Evolutionary conservation across 352 stramenopile species (phyloP).

Genomic region (Peronospora belbahrii): DNA sequence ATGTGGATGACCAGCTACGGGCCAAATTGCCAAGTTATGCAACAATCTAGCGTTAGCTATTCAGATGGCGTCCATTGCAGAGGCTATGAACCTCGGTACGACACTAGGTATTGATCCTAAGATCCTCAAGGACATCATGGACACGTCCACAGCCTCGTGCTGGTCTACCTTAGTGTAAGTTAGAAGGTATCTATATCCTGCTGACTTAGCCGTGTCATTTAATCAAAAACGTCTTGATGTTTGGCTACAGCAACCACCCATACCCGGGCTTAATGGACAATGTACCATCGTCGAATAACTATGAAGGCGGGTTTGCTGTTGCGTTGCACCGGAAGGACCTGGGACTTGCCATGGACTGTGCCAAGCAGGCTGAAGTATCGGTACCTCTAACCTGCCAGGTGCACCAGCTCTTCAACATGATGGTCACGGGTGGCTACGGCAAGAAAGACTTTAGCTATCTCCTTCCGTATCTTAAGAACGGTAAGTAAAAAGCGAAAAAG

Average conservation of each 20-base stretch:
- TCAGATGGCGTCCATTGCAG: constrained; percentile 93
- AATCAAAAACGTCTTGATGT: background rate
- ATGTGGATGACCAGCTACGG: constrained; percentile 38
- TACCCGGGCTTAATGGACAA: constrained; percentile 89
- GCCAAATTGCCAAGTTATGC: constrained; percentile 92
- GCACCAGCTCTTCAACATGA: constrained; percentile 83
- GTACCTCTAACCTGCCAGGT: constrained; percentile 67
- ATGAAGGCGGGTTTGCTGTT: constrained; percentile 88
- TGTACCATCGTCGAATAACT: constrained; percentile 81
- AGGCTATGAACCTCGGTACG: constrained; percentile 95
- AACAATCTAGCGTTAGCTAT: constrained; percentile 98
- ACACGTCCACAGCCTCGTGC: constrained; percentile 94
- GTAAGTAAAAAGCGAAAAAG: constrained; percentile 41
- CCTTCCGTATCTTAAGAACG: constrained; percentile 76
- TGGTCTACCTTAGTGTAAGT: constrained; percentile 93
- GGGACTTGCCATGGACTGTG: constrained; percentile 88
- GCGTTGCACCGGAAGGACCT: constrained; percentile 96
- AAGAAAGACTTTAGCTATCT: constrained; percentile 86
- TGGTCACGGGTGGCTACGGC: constrained; percentile 58
- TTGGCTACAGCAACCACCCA: constrained; percentile 79
- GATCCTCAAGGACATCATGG: constrained; percentile 92
- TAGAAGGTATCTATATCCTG: background rate
- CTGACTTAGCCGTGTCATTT: background rate
- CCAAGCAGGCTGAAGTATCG: constrained; percentile 72
- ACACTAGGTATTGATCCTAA: constrained; percentile 92